Conservation (phyloP, 1,284 basidiomycete genomes). For the Bothia castanella region DNA sequence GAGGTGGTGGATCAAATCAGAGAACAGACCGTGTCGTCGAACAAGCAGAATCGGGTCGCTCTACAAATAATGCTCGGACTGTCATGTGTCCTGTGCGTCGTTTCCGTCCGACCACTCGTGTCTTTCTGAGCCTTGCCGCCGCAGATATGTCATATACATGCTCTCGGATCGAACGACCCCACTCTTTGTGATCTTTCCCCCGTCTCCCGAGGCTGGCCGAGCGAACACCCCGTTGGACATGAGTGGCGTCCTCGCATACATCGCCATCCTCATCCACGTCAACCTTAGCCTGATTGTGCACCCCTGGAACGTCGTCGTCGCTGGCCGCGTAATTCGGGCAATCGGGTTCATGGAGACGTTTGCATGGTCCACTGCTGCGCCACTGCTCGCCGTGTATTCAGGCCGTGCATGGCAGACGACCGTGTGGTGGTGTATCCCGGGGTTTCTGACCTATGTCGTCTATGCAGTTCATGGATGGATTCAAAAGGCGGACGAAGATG, state of each 20-base stretch:
- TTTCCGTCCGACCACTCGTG: background rate
- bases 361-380: slow-evolving; percentile 43
- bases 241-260: slow-evolving; percentile 39
- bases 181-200: slow-evolving; percentile 41
- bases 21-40: slow-evolving; percentile 38
- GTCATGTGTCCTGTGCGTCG: slow-evolving; percentile 45
- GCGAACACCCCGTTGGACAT: slow-evolving; percentile 35
- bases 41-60: slow-evolving; percentile 36
- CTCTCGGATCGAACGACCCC: slow-evolving; percentile 42
- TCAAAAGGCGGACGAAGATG: slow-evolving; percentile 40
- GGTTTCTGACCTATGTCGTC: slow-evolving; percentile 39
- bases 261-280: slow-evolving; percentile 45
- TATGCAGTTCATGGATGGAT: slow-evolving; percentile 45
- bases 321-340: slow-evolving; percentile 30
- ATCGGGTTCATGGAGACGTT: slow-evolving; percentile 45
- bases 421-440: slow-evolving; percentile 50
- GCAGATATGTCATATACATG: slow-evolving; percentile 43
- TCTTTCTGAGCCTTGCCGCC: background rate
- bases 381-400: slow-evolving; percentile 44
- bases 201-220: slow-evolving; percentile 7
- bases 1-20: slow-evolving; percentile 44
- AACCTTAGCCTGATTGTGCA: slow-evolving; percentile 44
- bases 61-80: slow-evolving; percentile 40
- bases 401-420: slow-evolving; percentile 48
- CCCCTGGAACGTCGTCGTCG: slow-evolving; percentile 27